Evolutionary conservation across 306 rosid genomes (phyloP), one percentile per base, ranked within the genome.

Genomic region (Abrus precatorius): DNA sequence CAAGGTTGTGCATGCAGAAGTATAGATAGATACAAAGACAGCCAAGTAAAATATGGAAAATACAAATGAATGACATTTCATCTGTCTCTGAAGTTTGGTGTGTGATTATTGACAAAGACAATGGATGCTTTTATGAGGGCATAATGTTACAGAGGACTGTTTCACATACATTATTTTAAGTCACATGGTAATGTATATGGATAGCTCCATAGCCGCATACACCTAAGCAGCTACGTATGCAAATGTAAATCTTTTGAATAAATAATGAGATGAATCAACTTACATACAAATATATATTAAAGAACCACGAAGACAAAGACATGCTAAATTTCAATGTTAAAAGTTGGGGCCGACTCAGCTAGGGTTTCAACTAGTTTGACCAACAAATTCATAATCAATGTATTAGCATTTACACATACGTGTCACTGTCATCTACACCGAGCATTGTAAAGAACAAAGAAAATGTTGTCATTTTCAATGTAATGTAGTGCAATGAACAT

Each of bases 401-500:
- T 14, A 81, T 40, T 10, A 40, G 5, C 47, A 72, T 78, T 59
- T 40, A 65, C 30, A 34, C 27, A 41, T 30, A 30, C 36, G 28
- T 59, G 32, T 40, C 12, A 65, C 30, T 28, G 49, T n/a, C 54
- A 74, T 52, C 69, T 69, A 68, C 38, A 53, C 50, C 14, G 45
- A 60, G 68, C 3, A 69, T 27, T 32, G 28, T 40, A 34, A 75
- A 55, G 77, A 57, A 40, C 9, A 49, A 75, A 56, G 12, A 69
- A 64, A 59, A 7, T 48, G 82, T 41, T 30, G 78, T 55, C 56
- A 6, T 38, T 55, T 70, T 5, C 45, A 79, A 49, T 52, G 44
- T 8, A 60, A 50, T 41, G 65, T n/a, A 4, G 28, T 44, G 13
- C 72, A 52, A 55, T 56, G 5, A 74, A 81, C 97, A 87, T 91